Conservation (phyloP, 2,329 filamentous ascomycete species). For the Xylariaceae sp. region DNA sequence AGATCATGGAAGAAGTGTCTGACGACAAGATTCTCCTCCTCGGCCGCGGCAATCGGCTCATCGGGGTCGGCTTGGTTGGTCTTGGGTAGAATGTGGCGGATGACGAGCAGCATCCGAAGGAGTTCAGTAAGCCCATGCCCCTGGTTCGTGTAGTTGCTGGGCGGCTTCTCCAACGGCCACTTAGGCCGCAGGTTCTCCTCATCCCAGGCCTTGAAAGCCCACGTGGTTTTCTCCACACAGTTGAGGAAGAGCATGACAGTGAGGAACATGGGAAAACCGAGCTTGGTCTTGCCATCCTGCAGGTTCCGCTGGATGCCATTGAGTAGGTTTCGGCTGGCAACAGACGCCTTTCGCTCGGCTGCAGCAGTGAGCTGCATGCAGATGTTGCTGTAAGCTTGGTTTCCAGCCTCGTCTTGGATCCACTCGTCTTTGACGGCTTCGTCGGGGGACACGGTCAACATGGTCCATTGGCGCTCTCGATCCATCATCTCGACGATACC, state of each 20-base stretch:
- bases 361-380: conserved; percentile 58
- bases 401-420: conserved; percentile 46
- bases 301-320: conserved; percentile 54
- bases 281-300: conserved; percentile 52
- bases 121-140: conserved; percentile 51
- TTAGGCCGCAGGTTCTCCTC: conserved; percentile 50
- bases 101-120: conserved; percentile 54
- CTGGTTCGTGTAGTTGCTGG: conserved; percentile 49
- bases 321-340: conserved; percentile 50
- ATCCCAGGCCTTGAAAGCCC: conserved; percentile 62
- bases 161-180: conserved; percentile 55
- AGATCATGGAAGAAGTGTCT: conserved; percentile 48
- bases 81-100: conserved; percentile 51
- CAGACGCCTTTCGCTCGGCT: conserved; percentile 55
- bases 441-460: conserved; percentile 39
- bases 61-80: conserved; percentile 36
- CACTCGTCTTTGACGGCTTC: conserved; percentile 33
- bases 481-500: conserved; percentile 58
- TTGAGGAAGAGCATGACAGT: conserved; percentile 56
- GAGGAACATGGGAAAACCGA: conserved; percentile 55
- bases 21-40: conserved; percentile 38
- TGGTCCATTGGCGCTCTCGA: conserved; percentile 54
- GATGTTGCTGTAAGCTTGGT: conserved; percentile 53
- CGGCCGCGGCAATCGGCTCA: conserved; percentile 37
- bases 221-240: conserved; percentile 60